Evolutionary conservation across 495 filamentous ascomycete species (phyloP), one percentile per base, ranked within the genome.

Genomic region (Penicillium maclennaniae): DNA sequence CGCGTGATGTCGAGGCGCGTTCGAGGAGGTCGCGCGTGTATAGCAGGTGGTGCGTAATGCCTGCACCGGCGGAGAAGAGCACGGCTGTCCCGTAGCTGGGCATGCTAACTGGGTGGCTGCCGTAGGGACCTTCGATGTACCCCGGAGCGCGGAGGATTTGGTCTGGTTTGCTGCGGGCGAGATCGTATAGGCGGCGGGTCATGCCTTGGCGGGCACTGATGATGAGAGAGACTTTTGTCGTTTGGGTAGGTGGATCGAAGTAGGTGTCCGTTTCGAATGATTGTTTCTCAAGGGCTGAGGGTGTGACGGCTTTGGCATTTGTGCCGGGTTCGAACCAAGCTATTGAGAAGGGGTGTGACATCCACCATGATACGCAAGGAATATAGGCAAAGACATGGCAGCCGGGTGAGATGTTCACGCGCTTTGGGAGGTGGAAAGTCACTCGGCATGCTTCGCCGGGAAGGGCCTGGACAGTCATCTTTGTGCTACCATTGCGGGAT

Each of bases 11-110:
- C 31, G 75, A 72, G 60, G 84, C 87, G 43, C 86, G 87, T 6
- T 78, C 71, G 8, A 95, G 79, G 3, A 96, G 79, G 41, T 91
- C 83, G 12, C 85, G 84, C 2, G 92, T 81, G 64, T 87, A 83
- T 3, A 88, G 81, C 19, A 95, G 82, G 58, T 91, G 88, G 63
- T 95, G 91, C 1, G 91, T 96, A 54, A 96, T 91, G 47, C 91
- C 91, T 3, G 93, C 86, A 45, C 91, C 91, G 51, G 86, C 91
- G 12, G 90, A 90, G 60, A 96, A 90, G 19, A 96, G 81, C 60
- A 96, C 75, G 20, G 89, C 84, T 0, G 90, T 95, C 52, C 91
- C 91, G 71, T 95, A 95, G 45, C 86, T 92, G 44, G 82, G 71
- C 53, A 91, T 73, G 47, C 73, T 75, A 49, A 83, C 76, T n/a